These are phyloP conservation scores for Amanita pallidorosea DNA, from an alignment of 768 basidiomycete genomes.

Conservation along the genomic window DNA sequence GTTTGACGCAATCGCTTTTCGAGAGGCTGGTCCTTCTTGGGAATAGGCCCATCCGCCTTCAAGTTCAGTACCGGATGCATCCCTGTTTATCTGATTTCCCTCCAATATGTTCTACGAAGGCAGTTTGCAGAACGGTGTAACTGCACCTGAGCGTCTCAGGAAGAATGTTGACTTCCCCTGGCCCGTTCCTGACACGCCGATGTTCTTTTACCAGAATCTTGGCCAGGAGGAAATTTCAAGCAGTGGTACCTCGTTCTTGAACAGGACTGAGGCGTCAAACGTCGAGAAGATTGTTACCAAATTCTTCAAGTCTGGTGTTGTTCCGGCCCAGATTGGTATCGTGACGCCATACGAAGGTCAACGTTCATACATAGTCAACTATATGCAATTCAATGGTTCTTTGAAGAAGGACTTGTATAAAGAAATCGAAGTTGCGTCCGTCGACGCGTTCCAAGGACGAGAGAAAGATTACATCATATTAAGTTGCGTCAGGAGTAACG, in stretches of 20 bases:
- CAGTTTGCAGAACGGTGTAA: constrained; percentile 96
- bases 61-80: constrained; percentile 99
- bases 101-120: constrained; percentile 99
- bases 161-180: constrained; percentile 99
- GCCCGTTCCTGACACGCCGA: constrained; percentile 94
- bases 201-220: constrained; percentile 99
- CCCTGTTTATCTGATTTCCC: constrained; percentile 97
- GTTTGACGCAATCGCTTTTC: constrained; percentile 95
- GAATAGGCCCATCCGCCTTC: constrained; percentile 94
- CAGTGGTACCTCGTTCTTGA: constrained; percentile 96
- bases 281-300: constrained; percentile 99
- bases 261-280: constrained; percentile 97
- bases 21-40: constrained; percentile 92
- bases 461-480: constrained; percentile 99
- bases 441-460: constrained; percentile 98
- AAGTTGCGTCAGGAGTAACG: constrained; percentile 95
- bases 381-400: constrained; percentile 99
- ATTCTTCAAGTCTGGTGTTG: constrained; percentile 98
- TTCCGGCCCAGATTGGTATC: constrained; percentile 92
- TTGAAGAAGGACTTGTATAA: constrained; percentile 99
- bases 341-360: constrained; percentile 99
- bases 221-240: constrained; percentile 99
- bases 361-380: constrained; percentile 95
- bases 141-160: constrained; percentile 91
- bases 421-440: constrained; percentile 97